Evolutionary conservation across 2,329 filamentous ascomycete species (phyloP), one percentile per base, ranked within the genome.

Genomic region (Cordyceps cateniannulata): DNA sequence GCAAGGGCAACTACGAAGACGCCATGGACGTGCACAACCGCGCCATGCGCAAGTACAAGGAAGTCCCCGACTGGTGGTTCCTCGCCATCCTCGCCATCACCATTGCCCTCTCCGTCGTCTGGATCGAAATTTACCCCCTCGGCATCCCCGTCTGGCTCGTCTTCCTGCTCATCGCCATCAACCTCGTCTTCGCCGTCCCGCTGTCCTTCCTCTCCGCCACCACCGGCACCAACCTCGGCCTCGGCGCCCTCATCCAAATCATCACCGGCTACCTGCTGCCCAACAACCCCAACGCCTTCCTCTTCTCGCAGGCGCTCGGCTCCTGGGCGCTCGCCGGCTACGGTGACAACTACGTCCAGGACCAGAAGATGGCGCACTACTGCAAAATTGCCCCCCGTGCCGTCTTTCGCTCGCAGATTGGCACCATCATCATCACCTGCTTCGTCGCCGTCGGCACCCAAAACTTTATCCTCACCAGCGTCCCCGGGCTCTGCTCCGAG

Each of bases 321-420:
- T 48, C 38, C 27, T 62, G 60, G 60, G 60, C 60, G 3, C 54
- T 69, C 24, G 60, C 60, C 0, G 76, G 76, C 4, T 77, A 76
- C 61, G 71, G 71, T 48, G 73, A 74, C 59, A 76, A 75, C 66
- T 76, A 75, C 62, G 69, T 76, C 70, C 73, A 76, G 63, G 79
- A 82, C 63, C 73, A 81, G 73, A 82, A 82, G 67, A 68, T 82
- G 40, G 79, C 74, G 1, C 79, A 80, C 61, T 81, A 81, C 67
- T 69, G 80, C 60, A 81, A 82, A 65, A 77, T 82, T 47, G 75
- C 79, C 0, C 77, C 76, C 0, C 72, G 75, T 5, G 77, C 76
- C 12, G 70, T 78, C 3, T 82, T 82, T 67, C 72, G 74, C 38
- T 76, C 75, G 8, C 80, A 83, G 66, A 75, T 76, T 2, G 72